A percentile compares a stretch with the other conserved stretches of the same genome.
Conservation (phyloP, 2,329 filamentous ascomycete species). For the Bisporella sp. region DNA sequence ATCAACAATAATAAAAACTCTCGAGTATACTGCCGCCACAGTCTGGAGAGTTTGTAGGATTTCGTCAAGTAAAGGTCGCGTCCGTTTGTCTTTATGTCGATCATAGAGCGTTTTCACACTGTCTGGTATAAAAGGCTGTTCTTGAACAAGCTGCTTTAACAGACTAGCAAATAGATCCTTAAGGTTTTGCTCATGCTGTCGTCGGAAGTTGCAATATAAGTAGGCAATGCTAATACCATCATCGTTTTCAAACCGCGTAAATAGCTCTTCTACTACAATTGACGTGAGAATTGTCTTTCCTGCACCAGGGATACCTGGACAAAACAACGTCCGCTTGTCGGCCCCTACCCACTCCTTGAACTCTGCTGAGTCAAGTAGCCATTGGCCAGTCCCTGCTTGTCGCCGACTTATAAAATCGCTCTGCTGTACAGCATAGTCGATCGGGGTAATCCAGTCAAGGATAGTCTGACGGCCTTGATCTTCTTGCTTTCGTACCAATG, state of each 20-base stretch:
- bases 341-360: background rate
- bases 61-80: background rate
- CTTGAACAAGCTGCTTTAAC: background rate
- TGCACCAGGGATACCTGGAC: background rate
- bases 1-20: background rate
- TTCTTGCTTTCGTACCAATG: background rate
- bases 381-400: background rate
- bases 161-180: background rate
- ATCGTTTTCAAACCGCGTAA: background rate
- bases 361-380: background rate
- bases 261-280: background rate
- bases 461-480: background rate
- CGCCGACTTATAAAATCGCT: slow-evolving; percentile 2
- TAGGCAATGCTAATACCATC: background rate
- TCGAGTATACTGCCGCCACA: background rate
- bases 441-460: slow-evolving; percentile 31
- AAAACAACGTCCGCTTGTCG: background rate
- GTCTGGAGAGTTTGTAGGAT: background rate
- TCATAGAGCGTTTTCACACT: background rate
- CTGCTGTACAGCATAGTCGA: slow-evolving; percentile 34
- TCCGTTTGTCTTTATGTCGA: background rate
- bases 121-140: background rate
- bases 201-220: slow-evolving; percentile 10
- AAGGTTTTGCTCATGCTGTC: background rate
- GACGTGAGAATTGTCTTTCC: background rate